Evolutionary conservation across 2,329 filamentous ascomycete species (phyloP).

Genomic region (Aspergillus tubingensis): DNA sequence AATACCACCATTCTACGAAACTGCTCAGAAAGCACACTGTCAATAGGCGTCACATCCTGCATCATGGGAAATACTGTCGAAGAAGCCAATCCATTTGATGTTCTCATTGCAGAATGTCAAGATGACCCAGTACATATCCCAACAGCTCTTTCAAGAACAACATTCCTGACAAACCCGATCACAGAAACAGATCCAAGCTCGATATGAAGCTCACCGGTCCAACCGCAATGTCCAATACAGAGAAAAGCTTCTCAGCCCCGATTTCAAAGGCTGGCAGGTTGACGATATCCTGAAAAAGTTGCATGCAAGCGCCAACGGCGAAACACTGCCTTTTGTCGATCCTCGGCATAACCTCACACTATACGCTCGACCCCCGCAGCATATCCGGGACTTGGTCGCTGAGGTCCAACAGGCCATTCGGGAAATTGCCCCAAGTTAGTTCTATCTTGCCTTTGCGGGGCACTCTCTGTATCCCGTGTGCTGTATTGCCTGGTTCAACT

Average conservation of each 20-base stretch:
- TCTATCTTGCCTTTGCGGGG: neutral
- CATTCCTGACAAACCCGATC: neutral
- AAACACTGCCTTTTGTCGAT: slow-evolving; percentile 66
- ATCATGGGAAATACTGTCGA: slow-evolving; percentile 13
- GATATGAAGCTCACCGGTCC: slow-evolving; percentile 73
- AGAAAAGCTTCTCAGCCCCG: slow-evolving; percentile 67
- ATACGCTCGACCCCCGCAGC: slow-evolving; percentile 79
- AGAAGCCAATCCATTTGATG: slow-evolving; percentile 69
- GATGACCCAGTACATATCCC: slow-evolving; percentile 61
- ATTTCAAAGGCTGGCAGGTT: slow-evolving; percentile 70
- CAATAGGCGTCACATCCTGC: neutral
- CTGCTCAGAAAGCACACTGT: neutral
- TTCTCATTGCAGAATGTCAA: slow-evolving; percentile 68
- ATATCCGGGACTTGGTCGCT: slow-evolving; percentile 67
- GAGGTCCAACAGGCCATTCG: slow-evolving; percentile 69
- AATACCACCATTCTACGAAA: neutral
- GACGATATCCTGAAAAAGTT: slow-evolving; percentile 75
- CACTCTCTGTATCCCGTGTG: neutral
- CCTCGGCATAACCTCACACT: slow-evolving; percentile 80
- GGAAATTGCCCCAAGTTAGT: slow-evolving; percentile 68
- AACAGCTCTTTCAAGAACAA: neutral
- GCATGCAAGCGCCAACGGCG: slow-evolving; percentile 37
- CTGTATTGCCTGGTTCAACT: neutral
- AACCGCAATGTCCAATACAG: slow-evolving; percentile 83
- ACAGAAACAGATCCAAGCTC: slow-evolving; percentile 59